Base-by-base conservation (phyloP, 768 basidiomycete genomes). In the Coprinopsis strossmayeri region DNA sequence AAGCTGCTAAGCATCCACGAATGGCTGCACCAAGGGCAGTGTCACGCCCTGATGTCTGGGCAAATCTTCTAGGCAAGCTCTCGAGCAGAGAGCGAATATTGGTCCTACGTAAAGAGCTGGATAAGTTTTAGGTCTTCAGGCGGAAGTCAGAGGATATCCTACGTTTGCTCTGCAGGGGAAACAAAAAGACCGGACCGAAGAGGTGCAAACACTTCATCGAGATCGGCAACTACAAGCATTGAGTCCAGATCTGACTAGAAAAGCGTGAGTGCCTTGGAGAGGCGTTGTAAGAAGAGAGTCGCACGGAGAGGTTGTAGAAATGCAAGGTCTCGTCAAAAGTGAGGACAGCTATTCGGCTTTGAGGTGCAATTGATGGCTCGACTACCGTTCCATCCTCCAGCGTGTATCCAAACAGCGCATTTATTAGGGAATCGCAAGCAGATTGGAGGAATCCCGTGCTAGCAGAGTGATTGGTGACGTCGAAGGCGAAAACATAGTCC, bases 141-240 rank as follows among this genome's bases (percentile, higher is more conserved):
- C 9, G 13, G 13, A 15, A 45, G 35, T 4, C 44, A 45, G 34
- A 25, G 45, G 39, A 45, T 48, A 37, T 65, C 78, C 52, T 54
- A 91, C 89, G 83, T 76, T 39, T 82, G 84, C 51, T 84, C 78
- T 45, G 59, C 52, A 12, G 91, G 85, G 51, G 89, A 76, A 9
- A 85, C 91, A 51, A 97, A 87, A 34, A 94, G 69, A 2, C 84
- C 86, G 3, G 72, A 67, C 17, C 70, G 70, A 20, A 91, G 62
- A 0, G 96, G 96, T 1, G 88, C 64, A 64, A 94, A 98, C 17
- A 92, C 82, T 47, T 99, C 96, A n/a, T 91, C 86, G 30, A 98
- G 66, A 61, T 98, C 96, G 1, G 88, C 69, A 7, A 97, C 77
- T 37, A 98, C 78, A 37, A 94, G 71, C 73, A 94, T 85, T 28